These are phyloP conservation scores for Pythium volutum DNA, from an alignment of 352 stramenopile species.

Conservation along the genomic window DNA sequence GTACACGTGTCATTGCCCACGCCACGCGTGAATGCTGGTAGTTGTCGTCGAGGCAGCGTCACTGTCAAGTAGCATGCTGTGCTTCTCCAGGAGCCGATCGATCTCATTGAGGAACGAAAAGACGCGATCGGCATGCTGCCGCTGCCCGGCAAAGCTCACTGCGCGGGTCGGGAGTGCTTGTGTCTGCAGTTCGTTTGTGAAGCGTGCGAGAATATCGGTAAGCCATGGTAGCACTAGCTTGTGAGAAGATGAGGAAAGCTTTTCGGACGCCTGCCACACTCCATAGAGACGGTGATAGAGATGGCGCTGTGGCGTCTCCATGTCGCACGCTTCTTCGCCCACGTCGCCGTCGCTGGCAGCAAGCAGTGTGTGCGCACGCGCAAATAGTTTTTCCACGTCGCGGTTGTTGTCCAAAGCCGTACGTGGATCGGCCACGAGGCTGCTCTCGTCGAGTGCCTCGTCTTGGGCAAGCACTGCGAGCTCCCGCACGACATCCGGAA, in stretches of 20 bases:
- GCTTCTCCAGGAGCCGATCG: too few species aligned
- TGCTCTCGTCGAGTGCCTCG: background rate
- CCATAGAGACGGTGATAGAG: background rate
- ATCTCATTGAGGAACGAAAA: slow-evolving; percentile 15
- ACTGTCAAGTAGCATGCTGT: too few species aligned
- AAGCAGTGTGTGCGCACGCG: background rate
- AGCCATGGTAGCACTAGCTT: background rate
- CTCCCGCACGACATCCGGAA: slow-evolving; percentile 7
- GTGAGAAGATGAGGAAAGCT: background rate
- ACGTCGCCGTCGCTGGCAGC: background rate
- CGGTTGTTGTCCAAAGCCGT: background rate
- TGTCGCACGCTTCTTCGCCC: background rate
- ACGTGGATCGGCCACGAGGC: background rate
- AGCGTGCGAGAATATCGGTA: background rate
- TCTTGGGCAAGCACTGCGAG: background rate
- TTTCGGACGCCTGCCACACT: background rate
- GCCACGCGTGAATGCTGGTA: background rate
- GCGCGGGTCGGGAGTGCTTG: background rate
- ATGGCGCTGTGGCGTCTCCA: background rate
- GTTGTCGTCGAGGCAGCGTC: too few species aligned
- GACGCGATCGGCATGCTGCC: background rate
- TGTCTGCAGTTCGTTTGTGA: background rate
- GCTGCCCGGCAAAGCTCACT: background rate
- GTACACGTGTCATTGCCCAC: background rate
- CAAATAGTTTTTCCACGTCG: background rate